Conservation (phyloP, 257 asterid species). For the Penstemon eatonii region DNA sequence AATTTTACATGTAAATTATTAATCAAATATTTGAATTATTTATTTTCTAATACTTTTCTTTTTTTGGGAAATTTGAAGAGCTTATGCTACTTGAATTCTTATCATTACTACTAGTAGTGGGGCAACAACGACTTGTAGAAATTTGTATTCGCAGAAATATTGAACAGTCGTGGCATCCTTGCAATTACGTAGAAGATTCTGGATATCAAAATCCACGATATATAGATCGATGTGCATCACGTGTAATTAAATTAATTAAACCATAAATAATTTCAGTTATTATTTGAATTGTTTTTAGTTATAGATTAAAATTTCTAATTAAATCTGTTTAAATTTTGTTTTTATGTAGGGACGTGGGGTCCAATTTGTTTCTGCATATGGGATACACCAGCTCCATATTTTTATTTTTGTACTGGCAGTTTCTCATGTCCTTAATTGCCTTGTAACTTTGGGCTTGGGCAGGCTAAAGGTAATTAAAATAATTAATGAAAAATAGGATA, state of each 20-base stretch:
- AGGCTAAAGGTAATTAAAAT: conserved; percentile 52
- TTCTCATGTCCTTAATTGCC: conserved; percentile 52
- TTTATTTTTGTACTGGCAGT: conserved; percentile 69
- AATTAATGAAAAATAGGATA: too few relatives aligned
- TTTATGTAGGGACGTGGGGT: conserved; percentile 48
- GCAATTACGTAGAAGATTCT: conserved; percentile 28
- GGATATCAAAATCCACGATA: conserved; percentile 6
- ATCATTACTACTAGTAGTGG: conserved; percentile 59
- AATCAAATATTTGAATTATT: neutral
- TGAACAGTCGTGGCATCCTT: conserved; percentile 76
- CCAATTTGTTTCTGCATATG: conserved; percentile 61
- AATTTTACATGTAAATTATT: neutral
- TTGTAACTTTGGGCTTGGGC: conserved; percentile 59
- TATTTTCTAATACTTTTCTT: neutral
- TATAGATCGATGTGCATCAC: conserved; percentile 35
- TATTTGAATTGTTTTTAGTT: neutral
- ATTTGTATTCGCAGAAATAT: conserved; percentile 56
- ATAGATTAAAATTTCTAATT: neutral
- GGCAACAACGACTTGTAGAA: conserved; percentile 42
- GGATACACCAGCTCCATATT: conserved; percentile 77
- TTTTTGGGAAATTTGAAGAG: conserved; percentile 40
- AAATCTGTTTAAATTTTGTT: conserved; percentile 6
- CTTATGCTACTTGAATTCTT: conserved; percentile 80
- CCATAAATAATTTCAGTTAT: neutral
- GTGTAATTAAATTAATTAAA: conserved; percentile 28